Evolutionary conservation across 2,329 filamentous ascomycete genomes (phyloP), one percentile per base, ranked within the genome.

Genomic region (Xylaria sp.): DNA sequence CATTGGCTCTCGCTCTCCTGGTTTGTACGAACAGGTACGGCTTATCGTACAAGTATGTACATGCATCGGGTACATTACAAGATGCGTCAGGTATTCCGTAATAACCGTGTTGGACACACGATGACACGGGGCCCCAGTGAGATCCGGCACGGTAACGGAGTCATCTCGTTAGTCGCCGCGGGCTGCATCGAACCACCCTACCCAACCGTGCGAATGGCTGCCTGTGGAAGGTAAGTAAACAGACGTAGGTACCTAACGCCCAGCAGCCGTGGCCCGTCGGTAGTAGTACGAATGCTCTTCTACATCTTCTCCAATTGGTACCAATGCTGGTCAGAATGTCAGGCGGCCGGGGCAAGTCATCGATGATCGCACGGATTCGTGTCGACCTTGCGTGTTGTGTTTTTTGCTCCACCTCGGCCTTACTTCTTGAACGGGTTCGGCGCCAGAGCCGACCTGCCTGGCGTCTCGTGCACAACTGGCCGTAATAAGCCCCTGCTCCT

Each of bases 121-220:
- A 54, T 63, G 50, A 55, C 61, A 50, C 61, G 52, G 49, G 58
- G 53, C 50, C 46, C 37, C 37, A 42, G 37, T 58, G 10, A 30
- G 19, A 53, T 54, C 54, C 61, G 59, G 59, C 19, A 54, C 52
- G 11, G 35, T 54, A 58, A 49, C 52, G 52, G 52, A 60, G 48
- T 42, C n/a, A 57, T 63, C 59, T 61, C 39, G 59, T 61, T 59
- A 54, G 59, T 51, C 56, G 48, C 53, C 61, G 55, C 42, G n/a
- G 30, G 53, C 48, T 46, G 59, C 50, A 44, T 48, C 9, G 13
- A 47, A 48, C 18, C n/a, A 30, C 23, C 23, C 23, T 30, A 5
- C 4, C 23, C 23, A 35, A 57, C 35, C 34, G 47, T 37, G 54
- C 16, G 48, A 42, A 18, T 37, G 23, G 23, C 23, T 30, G 23